A percentile compares a stretch with the other conserved stretches of the same genome.
Conservation (phyloP, 305 asterid genomes). For the Solanum hybrid region DNA sequence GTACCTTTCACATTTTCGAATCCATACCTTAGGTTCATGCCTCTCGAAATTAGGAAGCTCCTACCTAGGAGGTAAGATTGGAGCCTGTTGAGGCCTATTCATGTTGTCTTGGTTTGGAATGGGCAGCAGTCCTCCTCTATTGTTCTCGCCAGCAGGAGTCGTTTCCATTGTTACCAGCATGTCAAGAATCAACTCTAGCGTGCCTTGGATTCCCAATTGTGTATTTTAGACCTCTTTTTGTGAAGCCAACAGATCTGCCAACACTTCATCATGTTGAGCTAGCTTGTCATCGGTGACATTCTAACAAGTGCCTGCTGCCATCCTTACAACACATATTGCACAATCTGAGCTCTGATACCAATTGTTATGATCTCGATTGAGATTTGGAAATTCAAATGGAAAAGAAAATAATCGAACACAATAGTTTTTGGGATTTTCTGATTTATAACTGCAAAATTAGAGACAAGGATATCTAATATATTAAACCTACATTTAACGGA, state of each 20-base stretch:
- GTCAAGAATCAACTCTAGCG: background rate
- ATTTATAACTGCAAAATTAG: background rate
- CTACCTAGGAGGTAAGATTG: background rate
- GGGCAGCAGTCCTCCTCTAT: background rate
- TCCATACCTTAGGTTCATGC: background rate
- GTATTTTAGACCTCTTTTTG: background rate
- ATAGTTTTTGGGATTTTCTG: background rate
- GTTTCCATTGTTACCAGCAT: background rate
- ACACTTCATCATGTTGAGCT: background rate
- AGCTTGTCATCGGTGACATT: background rate
- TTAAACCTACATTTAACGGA: background rate
- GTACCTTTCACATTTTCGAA: background rate
- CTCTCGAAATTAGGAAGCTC: background rate
- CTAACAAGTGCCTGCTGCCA: background rate
- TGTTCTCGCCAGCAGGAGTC: accelerated
- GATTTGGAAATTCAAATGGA: background rate
- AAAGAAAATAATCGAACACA: background rate
- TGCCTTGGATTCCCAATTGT: background rate
- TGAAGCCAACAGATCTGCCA: background rate
- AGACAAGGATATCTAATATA: background rate
- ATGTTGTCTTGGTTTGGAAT: background rate
- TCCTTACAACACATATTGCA: background rate
- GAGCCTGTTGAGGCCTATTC: background rate
- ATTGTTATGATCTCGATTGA: background rate
- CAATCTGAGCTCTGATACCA: background rate